These are phyloP conservation scores for Datisca glomerata DNA, from an alignment of 306 rosid species.

Conservation along the genomic window DNA sequence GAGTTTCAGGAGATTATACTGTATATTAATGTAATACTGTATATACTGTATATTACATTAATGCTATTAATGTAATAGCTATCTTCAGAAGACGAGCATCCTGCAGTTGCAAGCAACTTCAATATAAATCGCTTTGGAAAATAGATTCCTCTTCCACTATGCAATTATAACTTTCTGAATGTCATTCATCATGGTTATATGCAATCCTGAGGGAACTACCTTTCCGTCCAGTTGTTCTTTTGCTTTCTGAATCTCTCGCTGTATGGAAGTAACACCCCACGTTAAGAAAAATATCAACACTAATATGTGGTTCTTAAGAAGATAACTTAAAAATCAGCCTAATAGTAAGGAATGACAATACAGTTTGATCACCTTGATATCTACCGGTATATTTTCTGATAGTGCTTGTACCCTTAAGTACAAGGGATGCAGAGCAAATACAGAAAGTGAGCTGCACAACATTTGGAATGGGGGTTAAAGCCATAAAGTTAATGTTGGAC, in stretches of 20 bases:
- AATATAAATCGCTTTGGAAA: too few relatives aligned
- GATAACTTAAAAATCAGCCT: slow-evolving; percentile 16
- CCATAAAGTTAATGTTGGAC: neutral
- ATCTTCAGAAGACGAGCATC: too few relatives aligned
- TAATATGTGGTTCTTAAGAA: neutral
- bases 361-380: slow-evolving; percentile 47
- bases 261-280: slow-evolving; percentile 10
- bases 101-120: too few relatives aligned
- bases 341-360: slow-evolving; percentile 6
- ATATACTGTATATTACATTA: too few relatives aligned
- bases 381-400: slow-evolving; percentile 59
- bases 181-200: too few relatives aligned
- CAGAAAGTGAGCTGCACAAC: slow-evolving; percentile 82
- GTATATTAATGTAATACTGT: too few relatives aligned
- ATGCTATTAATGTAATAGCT: too few relatives aligned
- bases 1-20: too few relatives aligned
- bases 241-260: slow-evolving; percentile 73
- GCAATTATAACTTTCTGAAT: too few relatives aligned
- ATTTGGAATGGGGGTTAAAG: neutral
- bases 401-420: slow-evolving; percentile 89
- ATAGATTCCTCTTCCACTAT: too few relatives aligned
- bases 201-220: slow-evolving; percentile 32
- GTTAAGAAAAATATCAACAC: neutral
- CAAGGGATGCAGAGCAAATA: slow-evolving; percentile 88
- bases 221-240: slow-evolving; percentile 61